Conservation (phyloP, 129 eudicot genomes). For the Flaveria bidentis region DNA sequence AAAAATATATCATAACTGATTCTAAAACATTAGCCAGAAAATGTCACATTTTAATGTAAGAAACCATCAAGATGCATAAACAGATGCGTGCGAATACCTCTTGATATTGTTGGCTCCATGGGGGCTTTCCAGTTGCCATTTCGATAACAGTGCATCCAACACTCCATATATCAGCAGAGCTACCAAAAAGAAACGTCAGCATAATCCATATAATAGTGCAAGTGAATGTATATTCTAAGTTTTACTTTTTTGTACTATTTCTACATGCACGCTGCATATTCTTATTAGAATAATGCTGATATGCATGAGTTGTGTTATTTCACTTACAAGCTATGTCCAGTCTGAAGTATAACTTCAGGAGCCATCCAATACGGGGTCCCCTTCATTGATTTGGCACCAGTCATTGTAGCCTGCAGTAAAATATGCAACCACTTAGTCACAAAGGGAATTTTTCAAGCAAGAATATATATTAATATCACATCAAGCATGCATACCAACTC, state of each 20-base stretch:
- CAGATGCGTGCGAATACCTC: conserved; percentile 49
- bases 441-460: neutral
- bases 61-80: conserved; percentile 8
- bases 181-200: conserved; percentile 26
- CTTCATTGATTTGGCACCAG: conserved; percentile 31
- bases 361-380: conserved; percentile 26
- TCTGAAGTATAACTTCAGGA: conserved; percentile 71
- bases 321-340: conserved; percentile 22
- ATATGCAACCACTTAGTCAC: conserved; percentile 15
- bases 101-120: conserved; percentile 98
- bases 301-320: conserved; percentile 21
- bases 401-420: conserved; percentile 15
- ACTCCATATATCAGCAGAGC: conserved; percentile 99
- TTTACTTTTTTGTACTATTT: neutral
- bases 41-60: conserved; percentile 3
- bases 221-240: neutral
- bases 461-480: neutral
- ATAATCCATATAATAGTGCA: neutral
- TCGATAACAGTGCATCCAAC: conserved; percentile 97
- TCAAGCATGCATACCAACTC: conserved; percentile 62
- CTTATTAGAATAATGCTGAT: neutral
- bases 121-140: conserved; percentile 99
- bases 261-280: neutral
- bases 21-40: conserved; percentile 13
- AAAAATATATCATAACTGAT: neutral